Percentiles rank a stretch among this genome's conserved stretches.
These are phyloP conservation scores for Xylaria digitata DNA, from an alignment of 2,329 filamentous ascomycete genomes.

Conservation along the genomic window DNA sequence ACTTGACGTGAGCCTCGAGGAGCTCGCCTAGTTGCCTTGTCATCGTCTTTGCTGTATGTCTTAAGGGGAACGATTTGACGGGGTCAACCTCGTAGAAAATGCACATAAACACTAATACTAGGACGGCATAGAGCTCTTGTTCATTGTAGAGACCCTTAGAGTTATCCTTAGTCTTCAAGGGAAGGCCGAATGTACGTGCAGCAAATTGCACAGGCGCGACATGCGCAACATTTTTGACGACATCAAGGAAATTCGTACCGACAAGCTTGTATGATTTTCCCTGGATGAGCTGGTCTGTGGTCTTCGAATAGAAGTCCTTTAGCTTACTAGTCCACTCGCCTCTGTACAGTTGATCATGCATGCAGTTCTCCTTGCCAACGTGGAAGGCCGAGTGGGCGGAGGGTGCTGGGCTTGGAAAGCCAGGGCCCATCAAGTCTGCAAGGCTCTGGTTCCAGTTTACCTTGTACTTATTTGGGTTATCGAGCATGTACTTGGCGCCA, in stretches of 20 bases:
- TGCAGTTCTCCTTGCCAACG: conserved; percentile 61
- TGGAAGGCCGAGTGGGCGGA: conserved; percentile 65
- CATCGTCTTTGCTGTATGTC: conserved; percentile 61
- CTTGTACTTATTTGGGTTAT: conserved; percentile 70
- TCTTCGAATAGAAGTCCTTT: conserved; percentile 69
- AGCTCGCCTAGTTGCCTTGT: conserved; percentile 63
- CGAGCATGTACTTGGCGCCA: conserved; percentile 70
- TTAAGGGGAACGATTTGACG: conserved; percentile 67
- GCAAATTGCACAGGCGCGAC: conserved; percentile 73
- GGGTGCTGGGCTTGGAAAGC: conserved; percentile 51
- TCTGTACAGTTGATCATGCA: conserved; percentile 69
- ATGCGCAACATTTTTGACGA: conserved; percentile 77
- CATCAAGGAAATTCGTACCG: conserved; percentile 73
- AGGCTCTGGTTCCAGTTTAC: conserved; percentile 73
- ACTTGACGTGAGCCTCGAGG: conserved; percentile 48
- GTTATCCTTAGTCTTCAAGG: conserved; percentile 71
- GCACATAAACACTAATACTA: conserved; percentile 67
- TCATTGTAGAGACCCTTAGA: conserved; percentile 68
- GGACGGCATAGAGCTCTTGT: conserved; percentile 66
- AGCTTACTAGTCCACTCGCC: conserved; percentile 54
- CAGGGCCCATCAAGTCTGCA: conserved; percentile 68
- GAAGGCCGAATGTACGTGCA: conserved; percentile 71
- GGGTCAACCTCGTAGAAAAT: conserved; percentile 69
- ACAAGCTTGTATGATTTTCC: conserved; percentile 73
- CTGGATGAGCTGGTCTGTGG: conserved; percentile 69